Evolutionary conservation across 202 grass and related monocot genomes (phyloP).

Genomic region (Sporobolus alterniflorus): DNA sequence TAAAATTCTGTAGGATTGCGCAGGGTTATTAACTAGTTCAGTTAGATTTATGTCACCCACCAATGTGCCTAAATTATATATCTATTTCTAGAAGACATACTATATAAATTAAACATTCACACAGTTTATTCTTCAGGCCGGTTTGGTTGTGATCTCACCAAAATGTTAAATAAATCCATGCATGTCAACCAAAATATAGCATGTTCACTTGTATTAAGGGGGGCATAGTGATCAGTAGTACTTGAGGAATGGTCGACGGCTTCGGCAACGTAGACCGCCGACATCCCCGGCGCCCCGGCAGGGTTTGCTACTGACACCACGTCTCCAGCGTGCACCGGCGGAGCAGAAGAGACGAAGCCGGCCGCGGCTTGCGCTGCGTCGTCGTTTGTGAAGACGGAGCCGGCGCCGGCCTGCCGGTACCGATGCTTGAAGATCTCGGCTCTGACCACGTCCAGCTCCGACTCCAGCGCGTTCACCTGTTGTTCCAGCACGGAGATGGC

Average conservation of each 20-base stretch:
- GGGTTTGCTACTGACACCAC: constrained; percentile 39
- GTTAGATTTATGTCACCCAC: constrained; percentile 28
- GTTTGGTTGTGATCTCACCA: constrained; percentile 32
- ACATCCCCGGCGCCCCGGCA: not conserved
- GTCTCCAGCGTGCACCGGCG: constrained; percentile 7
- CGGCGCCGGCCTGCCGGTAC: constrained; percentile 48
- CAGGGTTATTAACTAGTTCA: no score
- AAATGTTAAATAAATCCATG: constrained; percentile 51
- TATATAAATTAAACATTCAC: constrained; percentile 43
- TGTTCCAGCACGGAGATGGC: constrained; percentile 79
- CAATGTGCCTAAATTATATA: constrained; percentile 41
- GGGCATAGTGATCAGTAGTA: constrained; percentile 44
- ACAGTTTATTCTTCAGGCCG: constrained; percentile 27
- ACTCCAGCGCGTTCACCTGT: constrained; percentile 73
- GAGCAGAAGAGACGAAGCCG: constrained; percentile 10
- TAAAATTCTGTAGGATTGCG: no score
- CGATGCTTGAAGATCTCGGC: constrained; percentile 88
- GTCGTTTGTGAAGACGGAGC: not conserved
- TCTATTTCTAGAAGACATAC: constrained; percentile 43
- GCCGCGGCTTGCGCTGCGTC: not conserved
- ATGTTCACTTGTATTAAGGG: constrained; percentile 69
- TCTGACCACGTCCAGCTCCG: constrained; percentile 71
- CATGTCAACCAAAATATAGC: constrained; percentile 75
- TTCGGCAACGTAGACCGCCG: constrained; percentile 35
- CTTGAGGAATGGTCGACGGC: constrained; percentile 22